Conservation (phyloP, 2,329 filamentous ascomycete genomes). For the Xylariaceae sp. region DNA sequence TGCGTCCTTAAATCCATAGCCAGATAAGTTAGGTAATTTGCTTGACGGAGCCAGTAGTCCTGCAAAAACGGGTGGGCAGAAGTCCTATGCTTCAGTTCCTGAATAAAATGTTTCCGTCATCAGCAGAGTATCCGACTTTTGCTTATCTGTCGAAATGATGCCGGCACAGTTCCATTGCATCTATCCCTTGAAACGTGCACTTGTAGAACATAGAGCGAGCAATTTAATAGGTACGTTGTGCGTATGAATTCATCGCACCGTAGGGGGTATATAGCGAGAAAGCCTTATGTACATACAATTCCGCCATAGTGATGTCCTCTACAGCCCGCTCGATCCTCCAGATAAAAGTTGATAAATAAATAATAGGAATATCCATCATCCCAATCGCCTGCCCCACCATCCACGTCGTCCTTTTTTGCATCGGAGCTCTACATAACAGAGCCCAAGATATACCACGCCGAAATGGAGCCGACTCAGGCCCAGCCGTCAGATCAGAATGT, state of each 20-base stretch:
- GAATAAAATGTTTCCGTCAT: too few species aligned
- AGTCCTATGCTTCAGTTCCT: too few species aligned
- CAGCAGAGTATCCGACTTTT: not conserved
- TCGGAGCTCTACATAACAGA: not conserved
- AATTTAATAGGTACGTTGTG: not conserved
- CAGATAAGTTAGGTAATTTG: too few species aligned
- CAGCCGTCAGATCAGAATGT: not conserved
- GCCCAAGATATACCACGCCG: not conserved
- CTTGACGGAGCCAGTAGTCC: too few species aligned
- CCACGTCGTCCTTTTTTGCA: not conserved
- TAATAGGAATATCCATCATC: too few species aligned
- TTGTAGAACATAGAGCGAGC: conserved; percentile 5
- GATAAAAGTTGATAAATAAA: too few species aligned
- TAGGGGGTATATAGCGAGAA: conserved; percentile 37
- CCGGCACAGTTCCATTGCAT: not conserved
- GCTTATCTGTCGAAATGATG: too few species aligned
- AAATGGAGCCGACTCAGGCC: not conserved
- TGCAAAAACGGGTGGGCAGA: too few species aligned
- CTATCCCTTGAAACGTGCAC: conserved; percentile 8
- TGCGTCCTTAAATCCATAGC: too few species aligned
- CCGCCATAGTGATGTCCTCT: conserved; percentile 16
- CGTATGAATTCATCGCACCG: conserved; percentile 25
- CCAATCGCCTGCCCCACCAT: too few species aligned
- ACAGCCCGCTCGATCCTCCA: conserved; percentile 25
- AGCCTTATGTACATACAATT: conserved; percentile 28